Base-by-base conservation (phyloP, 495 filamentous ascomycete genomes). In the Penicillium canariense region DNA sequence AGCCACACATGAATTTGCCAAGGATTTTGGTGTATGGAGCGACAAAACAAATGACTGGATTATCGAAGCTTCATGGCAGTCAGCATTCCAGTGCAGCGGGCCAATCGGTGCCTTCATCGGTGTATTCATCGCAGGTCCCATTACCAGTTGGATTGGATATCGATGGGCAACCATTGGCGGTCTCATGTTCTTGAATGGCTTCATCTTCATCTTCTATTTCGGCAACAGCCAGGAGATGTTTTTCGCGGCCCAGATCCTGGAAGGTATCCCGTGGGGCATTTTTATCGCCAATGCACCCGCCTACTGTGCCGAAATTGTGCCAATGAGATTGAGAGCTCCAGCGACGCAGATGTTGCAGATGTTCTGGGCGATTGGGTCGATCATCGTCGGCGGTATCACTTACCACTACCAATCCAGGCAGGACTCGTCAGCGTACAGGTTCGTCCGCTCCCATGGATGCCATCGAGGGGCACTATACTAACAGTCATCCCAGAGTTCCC, bases 201-300 rank as follows among this genome's bases (percentile, higher is more conserved):
- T 75, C 63, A 75, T 78, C 66, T 76, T 78, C 59, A 57, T 76
- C 57, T 75, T 73, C 50, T 78, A 61, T 52, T 77, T 74, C 48
- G 71, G 61, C 58, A 64, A 73, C 32, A 68, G 61, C 48, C 60
- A 70, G 14, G 65, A 63, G 0, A 65, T 77, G 52, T 68, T 79
- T 44, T 70, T 77, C 56, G 73, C 67, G 20, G 62, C 67, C 48
- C 75, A 79, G 69, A 57, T 76, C 31, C 67, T 79, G 32, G 71
- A 76, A 58, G 76, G 75, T 48, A 59, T 78, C n/a, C 74, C 75
- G 10, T 78, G 74, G 74, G 75, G 75, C 26, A 71, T 77, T 60
- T 78, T 78, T 49, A 74, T 75, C 45, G 70, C 74, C 52, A 75
- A 75, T 61, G 66, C 75, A 8, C 72, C 75, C 23, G 71, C 74